phyloP scores from a whole-genome alignment of 2,329 filamentous ascomycete species.

The Aphanocladium album region DNA sequence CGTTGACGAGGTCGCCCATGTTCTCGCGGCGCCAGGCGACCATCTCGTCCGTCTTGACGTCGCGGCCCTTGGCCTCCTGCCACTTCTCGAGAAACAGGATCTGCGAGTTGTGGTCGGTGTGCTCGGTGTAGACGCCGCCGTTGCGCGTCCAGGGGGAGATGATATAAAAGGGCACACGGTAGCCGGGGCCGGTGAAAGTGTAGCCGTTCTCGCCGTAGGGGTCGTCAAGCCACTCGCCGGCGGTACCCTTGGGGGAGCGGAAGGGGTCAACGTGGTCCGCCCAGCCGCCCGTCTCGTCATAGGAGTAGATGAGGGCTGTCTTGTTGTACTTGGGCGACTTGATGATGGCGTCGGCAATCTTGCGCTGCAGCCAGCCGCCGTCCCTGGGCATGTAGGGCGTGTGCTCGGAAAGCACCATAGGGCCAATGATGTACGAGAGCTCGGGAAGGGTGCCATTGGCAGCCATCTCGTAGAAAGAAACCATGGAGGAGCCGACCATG shows the following conservation, averaged over 20 bases:
- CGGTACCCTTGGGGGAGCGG: constrained; percentile 41
- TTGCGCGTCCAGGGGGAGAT: constrained; percentile 52
- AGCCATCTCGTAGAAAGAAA: constrained; percentile 45
- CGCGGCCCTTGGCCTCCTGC: constrained; percentile 32
- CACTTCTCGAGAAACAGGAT: constrained; percentile 50
- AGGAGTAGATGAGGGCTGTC: constrained; percentile 43
- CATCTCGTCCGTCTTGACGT: constrained; percentile 31
- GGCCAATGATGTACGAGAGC: constrained; percentile 47
- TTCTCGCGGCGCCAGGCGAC: constrained; percentile 26
- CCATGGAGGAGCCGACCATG: constrained; percentile 41
- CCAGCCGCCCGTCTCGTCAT: constrained; percentile 47
- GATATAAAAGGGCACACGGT: constrained; percentile 50
- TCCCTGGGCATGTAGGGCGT: constrained; percentile 48
- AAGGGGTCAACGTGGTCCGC: constrained; percentile 51
- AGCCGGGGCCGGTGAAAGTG: constrained; percentile 29
- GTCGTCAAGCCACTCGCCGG: constrained; percentile 48
- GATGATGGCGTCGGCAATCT: constrained; percentile 46
- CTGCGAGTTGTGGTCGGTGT: constrained; percentile 51
- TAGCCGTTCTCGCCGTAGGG: constrained; percentile 35
- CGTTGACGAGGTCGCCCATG: constrained; percentile 31
- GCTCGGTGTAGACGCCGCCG: constrained; percentile 49
- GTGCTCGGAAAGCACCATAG: constrained; percentile 48
- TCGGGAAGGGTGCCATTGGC: constrained; percentile 46
- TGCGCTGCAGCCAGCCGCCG: constrained; percentile 49
- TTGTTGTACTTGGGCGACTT: constrained; percentile 43